A percentile compares a stretch with the other conserved stretches of the same genome.
Conservation (phyloP, 345 rosid genomes). For the Acer yangbiense region DNA sequence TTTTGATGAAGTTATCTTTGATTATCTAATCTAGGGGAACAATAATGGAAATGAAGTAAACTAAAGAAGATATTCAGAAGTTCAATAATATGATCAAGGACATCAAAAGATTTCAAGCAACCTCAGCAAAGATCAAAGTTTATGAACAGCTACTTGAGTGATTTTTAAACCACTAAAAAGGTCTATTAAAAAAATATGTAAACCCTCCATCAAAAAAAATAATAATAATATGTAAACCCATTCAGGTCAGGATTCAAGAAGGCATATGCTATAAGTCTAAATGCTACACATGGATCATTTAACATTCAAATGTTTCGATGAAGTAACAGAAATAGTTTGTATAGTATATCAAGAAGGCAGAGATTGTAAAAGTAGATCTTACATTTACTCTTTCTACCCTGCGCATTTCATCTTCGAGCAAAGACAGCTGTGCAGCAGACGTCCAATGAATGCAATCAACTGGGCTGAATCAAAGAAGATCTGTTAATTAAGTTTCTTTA, state of each 20-base stretch:
- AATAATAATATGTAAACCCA: neutral
- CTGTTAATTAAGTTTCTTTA: neutral
- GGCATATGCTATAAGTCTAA: neutral
- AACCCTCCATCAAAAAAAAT: no score
- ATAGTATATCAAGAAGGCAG: neutral
- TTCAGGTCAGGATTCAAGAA: neutral
- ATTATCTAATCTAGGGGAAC: no score
- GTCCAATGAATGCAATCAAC: slow-evolving; percentile 97
- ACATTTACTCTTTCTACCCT: slow-evolving; percentile 96
- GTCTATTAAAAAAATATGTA: neutral
- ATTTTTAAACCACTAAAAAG: neutral
- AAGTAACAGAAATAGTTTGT: neutral
- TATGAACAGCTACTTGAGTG: neutral
- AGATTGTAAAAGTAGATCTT: slow-evolving; percentile 25
- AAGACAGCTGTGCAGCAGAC: slow-evolving; percentile 86
- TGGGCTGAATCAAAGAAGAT: slow-evolving; percentile 61
- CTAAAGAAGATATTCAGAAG: no score
- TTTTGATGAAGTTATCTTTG: neutral
- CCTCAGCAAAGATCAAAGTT: neutral
- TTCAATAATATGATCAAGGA: neutral
- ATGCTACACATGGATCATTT: neutral
- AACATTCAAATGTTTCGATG: neutral
- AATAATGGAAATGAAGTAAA: no score
- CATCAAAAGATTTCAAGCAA: neutral
- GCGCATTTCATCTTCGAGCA: slow-evolving; percentile 98